Percentiles rank a stretch among this genome's conserved stretches.
Evolutionary conservation across 2,329 filamentous ascomycete genomes (phyloP).

Genomic region (Aspergillus caelatus): DNA sequence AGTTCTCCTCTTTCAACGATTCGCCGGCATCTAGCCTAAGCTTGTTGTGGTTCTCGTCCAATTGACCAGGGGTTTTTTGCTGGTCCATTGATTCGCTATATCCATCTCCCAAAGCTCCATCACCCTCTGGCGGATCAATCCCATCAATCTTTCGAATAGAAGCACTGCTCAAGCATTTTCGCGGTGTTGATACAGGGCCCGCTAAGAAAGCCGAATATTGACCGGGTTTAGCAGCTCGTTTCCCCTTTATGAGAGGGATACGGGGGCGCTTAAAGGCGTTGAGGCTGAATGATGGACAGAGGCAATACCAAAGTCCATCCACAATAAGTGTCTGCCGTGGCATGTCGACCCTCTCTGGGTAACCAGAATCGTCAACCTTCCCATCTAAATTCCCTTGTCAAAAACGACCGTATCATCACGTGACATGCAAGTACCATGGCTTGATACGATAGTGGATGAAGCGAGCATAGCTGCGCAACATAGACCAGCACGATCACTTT

Average conservation of each 20-base stretch:
- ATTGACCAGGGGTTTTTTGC: background rate
- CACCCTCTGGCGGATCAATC: background rate
- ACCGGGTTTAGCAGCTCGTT: conserved; percentile 12
- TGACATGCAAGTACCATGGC: conserved; percentile 9
- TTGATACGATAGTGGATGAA: background rate
- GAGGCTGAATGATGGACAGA: conserved; percentile 41
- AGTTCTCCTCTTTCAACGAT: background rate
- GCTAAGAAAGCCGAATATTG: conserved; percentile 1
- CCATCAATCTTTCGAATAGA: background rate
- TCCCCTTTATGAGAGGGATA: conserved; percentile 13
- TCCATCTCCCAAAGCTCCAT: background rate
- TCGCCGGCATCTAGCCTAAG: background rate
- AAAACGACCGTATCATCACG: conserved; percentile 17
- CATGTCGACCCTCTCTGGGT: conserved; percentile 34
- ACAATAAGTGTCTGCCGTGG: conserved; percentile 33
- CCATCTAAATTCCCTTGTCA: background rate
- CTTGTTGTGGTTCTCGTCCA: background rate
- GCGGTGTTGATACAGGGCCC: conserved; percentile 16
- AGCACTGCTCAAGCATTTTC: conserved; percentile 25
- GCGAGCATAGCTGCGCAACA: background rate
- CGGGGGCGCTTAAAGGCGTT: conserved; percentile 21
- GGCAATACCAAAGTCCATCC: conserved; percentile 46
- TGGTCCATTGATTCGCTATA: background rate
- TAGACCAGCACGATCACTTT: background rate
- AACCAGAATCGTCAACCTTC: conserved; percentile 2